A percentile compares a stretch with the other conserved stretches of the same genome.
phyloP scores from a whole-genome alignment of 2,329 filamentous ascomycete species.

The Elsinoe fawcettii region DNA sequence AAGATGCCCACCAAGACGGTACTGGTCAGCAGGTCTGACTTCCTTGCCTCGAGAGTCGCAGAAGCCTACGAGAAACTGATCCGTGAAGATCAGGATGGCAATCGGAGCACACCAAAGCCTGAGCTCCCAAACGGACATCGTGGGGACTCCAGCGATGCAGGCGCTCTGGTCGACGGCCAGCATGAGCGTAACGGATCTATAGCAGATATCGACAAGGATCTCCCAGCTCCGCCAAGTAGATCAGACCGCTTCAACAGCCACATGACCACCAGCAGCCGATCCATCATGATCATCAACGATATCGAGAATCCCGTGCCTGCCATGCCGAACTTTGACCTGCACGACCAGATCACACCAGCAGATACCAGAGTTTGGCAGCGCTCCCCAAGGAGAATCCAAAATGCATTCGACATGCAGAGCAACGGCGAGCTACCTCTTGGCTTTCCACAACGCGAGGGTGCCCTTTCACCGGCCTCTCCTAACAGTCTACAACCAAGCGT shows the following conservation, averaged over 20 bases:
- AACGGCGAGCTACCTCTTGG: not conserved
- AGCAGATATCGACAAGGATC: conserved; percentile 18
- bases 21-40: conserved; percentile 7
- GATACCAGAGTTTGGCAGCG: not conserved
- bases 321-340: conserved; percentile 15
- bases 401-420: conserved; percentile 2
- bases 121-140: not conserved
- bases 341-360: conserved; percentile 6
- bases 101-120: not conserved
- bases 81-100: not conserved
- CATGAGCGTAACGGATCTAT: conserved; percentile 70
- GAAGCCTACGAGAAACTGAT: conserved; percentile 14
- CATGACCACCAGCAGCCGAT: conserved; percentile 76
- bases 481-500: not conserved
- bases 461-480: not conserved
- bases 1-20: conserved; percentile 1
- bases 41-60: conserved; percentile 3
- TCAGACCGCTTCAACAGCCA: conserved; percentile 38
- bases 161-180: conserved; percentile 29
- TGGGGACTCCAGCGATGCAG: not conserved
- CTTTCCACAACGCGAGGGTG: not conserved
- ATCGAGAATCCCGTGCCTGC: conserved; percentile 36
- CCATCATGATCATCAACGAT: conserved; percentile 77
- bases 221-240: conserved; percentile 24
- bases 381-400: conserved; percentile 4